These are phyloP conservation scores for Sporopachydermia lactativora DNA, from an alignment of 805 yeast genomes.

Conservation along the genomic window DNA sequence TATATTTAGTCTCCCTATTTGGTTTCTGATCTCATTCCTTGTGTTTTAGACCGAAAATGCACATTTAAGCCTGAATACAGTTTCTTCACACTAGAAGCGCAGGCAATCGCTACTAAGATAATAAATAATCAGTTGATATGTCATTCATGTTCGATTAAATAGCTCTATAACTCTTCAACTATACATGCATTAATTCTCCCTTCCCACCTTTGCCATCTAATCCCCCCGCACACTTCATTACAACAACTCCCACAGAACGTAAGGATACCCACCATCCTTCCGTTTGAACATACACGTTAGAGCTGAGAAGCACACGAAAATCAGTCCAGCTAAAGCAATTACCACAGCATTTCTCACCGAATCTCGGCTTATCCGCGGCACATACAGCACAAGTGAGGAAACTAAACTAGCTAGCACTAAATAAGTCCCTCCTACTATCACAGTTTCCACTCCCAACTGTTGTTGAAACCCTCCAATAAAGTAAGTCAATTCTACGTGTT, in stretches of 20 bases:
- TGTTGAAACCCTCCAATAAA: conserved; percentile 1
- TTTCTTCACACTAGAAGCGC: no score
- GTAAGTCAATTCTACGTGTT: not conserved
- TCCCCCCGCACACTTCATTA: no score
- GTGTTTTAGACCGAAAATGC: no score
- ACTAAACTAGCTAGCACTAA: not conserved
- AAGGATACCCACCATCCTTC: conserved; percentile 1
- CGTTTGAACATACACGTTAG: conserved; percentile 1
- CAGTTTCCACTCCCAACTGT: not conserved
- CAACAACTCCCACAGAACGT: not conserved
- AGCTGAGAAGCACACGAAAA: not conserved
- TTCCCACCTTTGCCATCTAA: no score
- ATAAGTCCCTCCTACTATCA: not conserved
- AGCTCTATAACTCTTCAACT: no score
- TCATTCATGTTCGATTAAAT: no score
- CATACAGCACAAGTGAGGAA: not conserved
- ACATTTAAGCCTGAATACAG: no score
- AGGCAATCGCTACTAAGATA: no score
- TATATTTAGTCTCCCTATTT: no score
- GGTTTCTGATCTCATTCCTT: no score
- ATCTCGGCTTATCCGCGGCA: not conserved
- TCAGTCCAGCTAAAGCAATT: not conserved
- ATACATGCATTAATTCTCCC: no score
- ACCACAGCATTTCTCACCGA: not conserved
- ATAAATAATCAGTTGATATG: no score